Conservation (phyloP, 148 eudicot genomes). For the Camellia sinensis region DNA sequence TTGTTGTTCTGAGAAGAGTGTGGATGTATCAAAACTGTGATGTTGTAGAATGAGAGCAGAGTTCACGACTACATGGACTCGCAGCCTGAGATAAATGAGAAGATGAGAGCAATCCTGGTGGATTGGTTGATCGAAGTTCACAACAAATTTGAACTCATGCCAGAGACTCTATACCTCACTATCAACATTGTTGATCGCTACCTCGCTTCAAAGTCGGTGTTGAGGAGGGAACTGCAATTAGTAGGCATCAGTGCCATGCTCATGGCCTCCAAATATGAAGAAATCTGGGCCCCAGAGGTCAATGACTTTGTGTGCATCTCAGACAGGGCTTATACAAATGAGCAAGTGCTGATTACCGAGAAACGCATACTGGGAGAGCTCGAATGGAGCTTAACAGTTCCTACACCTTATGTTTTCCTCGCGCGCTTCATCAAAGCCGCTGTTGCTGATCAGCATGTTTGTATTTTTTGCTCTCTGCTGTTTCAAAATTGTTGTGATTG, state of each 20-base stretch:
- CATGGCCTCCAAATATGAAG: conserved; percentile 76
- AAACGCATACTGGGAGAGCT: conserved; percentile 55
- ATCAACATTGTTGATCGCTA: conserved; percentile 49
- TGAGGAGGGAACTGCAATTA: conserved; percentile 47
- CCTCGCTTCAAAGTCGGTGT: conserved; percentile 29
- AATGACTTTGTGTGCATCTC: conserved; percentile 63
- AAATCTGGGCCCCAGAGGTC: conserved; percentile 93
- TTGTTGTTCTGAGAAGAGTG: too few relatives aligned
- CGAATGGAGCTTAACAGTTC: conserved; percentile 76
- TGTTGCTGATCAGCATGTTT: conserved; percentile 46
- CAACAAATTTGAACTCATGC: conserved; percentile 51
- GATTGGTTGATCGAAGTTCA: conserved; percentile 71
- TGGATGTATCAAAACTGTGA: background rate
- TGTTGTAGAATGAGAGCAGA: conserved; percentile 38
- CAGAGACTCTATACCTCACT: conserved; percentile 56
- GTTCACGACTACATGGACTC: conserved; percentile 43
- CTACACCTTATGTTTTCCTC: conserved; percentile 80
- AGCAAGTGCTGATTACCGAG: conserved; percentile 70
- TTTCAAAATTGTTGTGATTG: background rate
- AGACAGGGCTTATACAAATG: conserved; percentile 59
- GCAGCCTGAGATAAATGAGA: conserved; percentile 52
- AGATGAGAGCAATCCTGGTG: conserved; percentile 55
- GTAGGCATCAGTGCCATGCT: conserved; percentile 55
- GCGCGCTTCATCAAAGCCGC: conserved; percentile 71
- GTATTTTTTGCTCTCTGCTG: background rate